phyloP scores from a whole-genome alignment of 257 asterid species.

The Nicotiana sylvestris region DNA sequence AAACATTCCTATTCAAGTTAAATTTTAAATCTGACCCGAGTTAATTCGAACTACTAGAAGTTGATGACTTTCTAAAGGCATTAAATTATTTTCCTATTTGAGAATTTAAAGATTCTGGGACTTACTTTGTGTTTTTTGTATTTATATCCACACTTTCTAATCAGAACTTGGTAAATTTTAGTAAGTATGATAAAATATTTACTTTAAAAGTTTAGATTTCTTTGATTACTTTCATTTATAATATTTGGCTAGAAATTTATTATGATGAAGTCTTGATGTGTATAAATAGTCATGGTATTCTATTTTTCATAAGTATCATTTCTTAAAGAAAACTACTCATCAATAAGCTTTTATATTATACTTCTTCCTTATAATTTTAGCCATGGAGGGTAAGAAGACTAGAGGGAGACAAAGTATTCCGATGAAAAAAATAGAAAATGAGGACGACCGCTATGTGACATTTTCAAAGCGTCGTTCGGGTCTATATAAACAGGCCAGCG shows the following conservation, averaged over 20 bases:
- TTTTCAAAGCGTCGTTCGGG: conserved; percentile 34
- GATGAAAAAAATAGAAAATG: conserved; percentile 19
- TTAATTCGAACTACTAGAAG: too few relatives aligned
- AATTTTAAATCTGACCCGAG: background rate
- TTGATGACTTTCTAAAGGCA: too few relatives aligned
- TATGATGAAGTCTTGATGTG: background rate
- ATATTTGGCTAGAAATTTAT: background rate
- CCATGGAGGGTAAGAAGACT: conserved; percentile 20
- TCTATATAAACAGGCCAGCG: conserved; percentile 29
- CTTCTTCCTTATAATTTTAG: too few relatives aligned
- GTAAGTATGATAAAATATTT: background rate
- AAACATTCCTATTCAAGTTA: background rate
- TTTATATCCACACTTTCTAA: background rate
- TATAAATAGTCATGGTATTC: background rate
- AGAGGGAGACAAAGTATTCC: conserved; percentile 23
- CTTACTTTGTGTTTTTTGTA: background rate
- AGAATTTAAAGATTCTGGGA: too few relatives aligned
- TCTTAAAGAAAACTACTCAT: background rate
- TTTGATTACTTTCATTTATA: background rate
- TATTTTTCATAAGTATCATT: background rate
- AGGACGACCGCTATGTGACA: conserved; percentile 10
- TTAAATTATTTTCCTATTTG: too few relatives aligned
- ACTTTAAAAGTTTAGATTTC: background rate
- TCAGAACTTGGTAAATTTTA: too few relatives aligned
- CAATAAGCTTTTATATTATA: too few relatives aligned